Evolutionary conservation across 1,284 basidiomycete genomes (phyloP).

Genomic region (Pascua guehoae): DNA sequence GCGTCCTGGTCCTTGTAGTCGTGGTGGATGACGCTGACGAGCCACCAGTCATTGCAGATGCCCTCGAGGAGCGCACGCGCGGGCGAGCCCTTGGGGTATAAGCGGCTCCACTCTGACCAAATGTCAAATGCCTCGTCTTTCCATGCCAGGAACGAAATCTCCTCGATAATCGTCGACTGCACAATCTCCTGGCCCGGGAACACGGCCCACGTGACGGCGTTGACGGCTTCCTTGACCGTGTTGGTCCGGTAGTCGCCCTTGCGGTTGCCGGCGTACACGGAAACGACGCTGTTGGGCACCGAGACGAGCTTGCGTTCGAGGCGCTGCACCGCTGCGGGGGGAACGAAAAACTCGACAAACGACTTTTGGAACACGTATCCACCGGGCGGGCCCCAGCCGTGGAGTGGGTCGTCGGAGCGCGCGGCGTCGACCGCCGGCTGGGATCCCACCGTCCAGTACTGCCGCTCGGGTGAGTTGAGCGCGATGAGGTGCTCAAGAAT

Average conservation of each 20-base stretch:
- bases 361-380: constrained; percentile 97
- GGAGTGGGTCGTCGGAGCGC: constrained; percentile 66
- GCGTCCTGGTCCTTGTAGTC: constrained; percentile 80
- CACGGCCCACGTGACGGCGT: constrained; percentile 99
- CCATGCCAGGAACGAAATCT: constrained; percentile 95
- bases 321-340: constrained; percentile 59
- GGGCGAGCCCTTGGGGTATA: constrained; percentile 71
- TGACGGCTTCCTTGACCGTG: constrained; percentile 85
- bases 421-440: constrained; percentile 89
- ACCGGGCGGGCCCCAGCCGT: constrained; percentile 88
- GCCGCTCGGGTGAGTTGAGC: constrained; percentile 62
- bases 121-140: constrained; percentile 98
- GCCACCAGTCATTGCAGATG: constrained; percentile 74
- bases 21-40: constrained; percentile 91
- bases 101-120: constrained; percentile 90
- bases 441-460: constrained; percentile 95
- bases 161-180: constrained; percentile 97
- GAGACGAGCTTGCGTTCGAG: constrained; percentile 55
- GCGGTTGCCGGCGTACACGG: constrained; percentile 80
- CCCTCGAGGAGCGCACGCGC: constrained; percentile 70
- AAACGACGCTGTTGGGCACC: constrained; percentile 59
- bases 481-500: constrained; percentile 75
- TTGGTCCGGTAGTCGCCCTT: constrained; percentile 90
- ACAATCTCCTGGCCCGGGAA: constrained; percentile 98
- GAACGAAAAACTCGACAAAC: constrained; percentile 94